Conservation (phyloP, 1,284 basidiomycete species). For the Naganishia sp. region DNA sequence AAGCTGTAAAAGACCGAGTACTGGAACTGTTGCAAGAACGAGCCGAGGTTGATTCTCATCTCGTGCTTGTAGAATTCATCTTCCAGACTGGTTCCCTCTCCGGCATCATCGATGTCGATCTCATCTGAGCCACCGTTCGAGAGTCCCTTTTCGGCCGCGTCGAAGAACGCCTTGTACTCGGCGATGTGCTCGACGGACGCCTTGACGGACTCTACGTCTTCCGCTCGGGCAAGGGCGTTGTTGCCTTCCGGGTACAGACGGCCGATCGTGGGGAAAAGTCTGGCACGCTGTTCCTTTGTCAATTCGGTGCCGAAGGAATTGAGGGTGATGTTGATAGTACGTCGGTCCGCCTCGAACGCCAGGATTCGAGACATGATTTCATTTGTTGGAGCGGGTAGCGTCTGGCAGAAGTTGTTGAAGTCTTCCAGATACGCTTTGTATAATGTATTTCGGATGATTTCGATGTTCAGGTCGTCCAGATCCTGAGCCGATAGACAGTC, state of each 20-base stretch:
- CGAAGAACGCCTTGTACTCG: slow-evolving; percentile 91
- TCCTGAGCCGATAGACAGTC: slow-evolving; percentile 93
- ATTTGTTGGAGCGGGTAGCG: slow-evolving; percentile 78
- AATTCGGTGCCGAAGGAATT: slow-evolving; percentile 97
- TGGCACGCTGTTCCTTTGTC: slow-evolving; percentile 92
- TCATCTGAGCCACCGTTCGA: slow-evolving; percentile 41
- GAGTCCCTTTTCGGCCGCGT: slow-evolving; percentile 57
- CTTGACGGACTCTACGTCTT: slow-evolving; percentile 93
- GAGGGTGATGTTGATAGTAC: slow-evolving; percentile 97
- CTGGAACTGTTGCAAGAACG: slow-evolving; percentile 94
- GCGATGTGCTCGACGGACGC: slow-evolving; percentile 80
- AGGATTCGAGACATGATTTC: slow-evolving; percentile 89
- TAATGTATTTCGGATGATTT: slow-evolving; percentile 99
- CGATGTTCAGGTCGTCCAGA: slow-evolving; percentile 98
- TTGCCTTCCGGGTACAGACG: slow-evolving; percentile 94
- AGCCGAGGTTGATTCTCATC: slow-evolving; percentile 87
- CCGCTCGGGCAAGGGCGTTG: slow-evolving; percentile 87
- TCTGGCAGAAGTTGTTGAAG: slow-evolving; percentile 81
- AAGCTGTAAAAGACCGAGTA: slow-evolving; percentile 90
- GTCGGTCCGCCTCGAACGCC: slow-evolving; percentile 93
- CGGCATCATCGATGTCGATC: slow-evolving; percentile 56
- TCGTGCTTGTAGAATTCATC: slow-evolving; percentile 95
- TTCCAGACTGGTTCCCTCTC: slow-evolving; percentile 67
- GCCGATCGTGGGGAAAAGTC: slow-evolving; percentile 91
- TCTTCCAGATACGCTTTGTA: slow-evolving; percentile 99